Conservation (phyloP, 371 early-diverging fungal genomes). For the Mucor velutinosus region DNA sequence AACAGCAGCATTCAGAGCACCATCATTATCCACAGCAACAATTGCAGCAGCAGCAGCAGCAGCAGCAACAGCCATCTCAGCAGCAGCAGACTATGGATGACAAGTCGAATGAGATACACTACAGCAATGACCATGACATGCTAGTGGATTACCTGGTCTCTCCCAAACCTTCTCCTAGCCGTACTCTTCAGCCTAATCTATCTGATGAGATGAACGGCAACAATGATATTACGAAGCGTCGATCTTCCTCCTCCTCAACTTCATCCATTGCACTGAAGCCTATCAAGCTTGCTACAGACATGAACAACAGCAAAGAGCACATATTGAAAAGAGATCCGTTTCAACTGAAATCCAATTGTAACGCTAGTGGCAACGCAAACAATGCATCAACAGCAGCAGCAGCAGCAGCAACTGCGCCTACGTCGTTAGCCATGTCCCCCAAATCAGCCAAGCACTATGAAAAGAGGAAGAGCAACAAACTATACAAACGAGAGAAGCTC, state of each 20-base stretch:
- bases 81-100: conserved; percentile 1
- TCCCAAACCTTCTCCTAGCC: conserved; percentile 23
- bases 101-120: conserved; percentile 13
- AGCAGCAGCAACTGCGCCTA: background rate
- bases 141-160: conserved; percentile 22
- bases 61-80: background rate
- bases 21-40: background rate
- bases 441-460: conserved; percentile 3
- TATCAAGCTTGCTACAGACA: conserved; percentile 11
- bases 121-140: conserved; percentile 7
- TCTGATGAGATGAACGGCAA: background rate
- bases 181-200: conserved; percentile 1
- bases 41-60: conserved; percentile 6
- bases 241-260: conserved; percentile 3
- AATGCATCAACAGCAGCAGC: background rate
- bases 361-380: background rate
- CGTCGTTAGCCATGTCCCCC: conserved; percentile 7
- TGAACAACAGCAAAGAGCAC: conserved; percentile 11
- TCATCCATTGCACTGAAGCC: conserved; percentile 5
- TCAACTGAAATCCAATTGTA: conserved; percentile 2
- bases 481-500: conserved; percentile 28
- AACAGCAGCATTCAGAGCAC: conserved; percentile 10
- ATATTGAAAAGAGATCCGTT: conserved; percentile 6
- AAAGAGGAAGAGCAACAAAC: conserved; percentile 15
- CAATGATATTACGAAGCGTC: background rate